Base-by-base conservation (phyloP, 2,329 filamentous ascomycete species). In the Xylaria multiplex region DNA sequence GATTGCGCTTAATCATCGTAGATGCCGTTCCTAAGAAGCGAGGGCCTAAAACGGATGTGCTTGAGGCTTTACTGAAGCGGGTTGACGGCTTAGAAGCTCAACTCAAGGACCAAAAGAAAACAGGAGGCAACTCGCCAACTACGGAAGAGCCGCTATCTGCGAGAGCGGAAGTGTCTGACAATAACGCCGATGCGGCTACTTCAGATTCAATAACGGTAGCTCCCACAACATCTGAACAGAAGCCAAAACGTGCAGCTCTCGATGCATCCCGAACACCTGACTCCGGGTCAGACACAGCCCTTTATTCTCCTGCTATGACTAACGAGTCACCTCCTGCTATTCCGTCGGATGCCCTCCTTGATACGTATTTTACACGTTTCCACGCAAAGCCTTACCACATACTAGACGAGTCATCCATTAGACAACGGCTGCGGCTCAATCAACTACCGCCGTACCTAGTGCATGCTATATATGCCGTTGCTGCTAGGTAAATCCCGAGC, bases 1-100 rank as follows among this genome's bases (percentile, higher is more conserved):
- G 42, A 45, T 62, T 42, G n/a, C 54, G 50, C 30, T 66, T 46
- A 40, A 27, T 60, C 35, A 53, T 60, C 67, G 53, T 72, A 94
- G 93, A 97, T 82, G 93, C 93, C 30, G 88, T 96, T 19, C 93
- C 93, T 0, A 96, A 96, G 81, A 96, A 96, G 78, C 86, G 93
- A 77, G 93, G 93, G 0, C 93, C 93, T 2, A 97, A 97, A 79
- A 96, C 93, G 32, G 93, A 97, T 77, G 92, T 96, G 4, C 82
- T 96, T 37, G 93, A 96, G 77, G 92, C 93, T 1, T 81, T 96
- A 8, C 76, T 96, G 65, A 96, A 95, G 78, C 86, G 93, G 59
- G 93, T 96, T 2, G 93, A 96, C 77, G 93, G 93, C 1, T 82
- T 96, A 57, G 93, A 96, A 77, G 92, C 91, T 75, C 88, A 90